These are phyloP conservation scores for Teratosphaeriaceae sp. DNA, from an alignment of 2,329 filamentous ascomycete genomes.

Conservation along the genomic window DNA sequence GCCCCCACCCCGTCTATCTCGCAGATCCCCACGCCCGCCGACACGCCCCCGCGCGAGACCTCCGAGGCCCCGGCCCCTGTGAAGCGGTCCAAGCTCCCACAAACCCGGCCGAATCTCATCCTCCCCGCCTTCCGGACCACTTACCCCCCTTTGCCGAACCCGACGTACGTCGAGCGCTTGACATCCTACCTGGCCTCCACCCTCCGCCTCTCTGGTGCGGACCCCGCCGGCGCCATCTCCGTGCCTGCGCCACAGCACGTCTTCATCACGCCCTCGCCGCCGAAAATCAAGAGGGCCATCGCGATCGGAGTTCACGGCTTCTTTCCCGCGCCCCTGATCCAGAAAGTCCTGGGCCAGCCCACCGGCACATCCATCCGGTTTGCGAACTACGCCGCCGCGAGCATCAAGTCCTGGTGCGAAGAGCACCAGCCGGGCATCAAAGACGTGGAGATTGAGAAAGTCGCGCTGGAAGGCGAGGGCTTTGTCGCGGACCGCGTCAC, in stretches of 20 bases:
- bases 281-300: constrained; percentile 74
- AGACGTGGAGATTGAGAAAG: constrained; percentile 79
- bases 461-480: constrained; percentile 90
- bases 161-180: constrained; percentile 37
- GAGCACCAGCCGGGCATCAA: constrained; percentile 54
- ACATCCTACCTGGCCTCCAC: constrained; percentile 32
- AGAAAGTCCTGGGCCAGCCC: constrained; percentile 88
- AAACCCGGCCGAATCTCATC: constrained; percentile 52
- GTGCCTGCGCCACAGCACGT: constrained; percentile 62
- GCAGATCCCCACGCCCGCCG: constrained; percentile 14
- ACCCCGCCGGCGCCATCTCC: constrained; percentile 49
- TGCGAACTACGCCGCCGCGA: constrained; percentile 75
- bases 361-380: constrained; percentile 94
- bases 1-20: constrained; percentile 16
- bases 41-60: constrained; percentile 9
- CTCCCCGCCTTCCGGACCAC: constrained; percentile 64
- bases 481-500: constrained; percentile 85
- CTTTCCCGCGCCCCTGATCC: constrained; percentile 78
- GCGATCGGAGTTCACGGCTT: constrained; percentile 93
- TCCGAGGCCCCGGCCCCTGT: constrained; percentile 30
- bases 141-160: constrained; percentile 46
- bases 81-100: constrained; percentile 19
- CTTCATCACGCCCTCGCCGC: constrained; percentile 57
- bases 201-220: constrained; percentile 24
- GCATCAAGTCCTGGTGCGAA: constrained; percentile 77